A percentile compares a stretch with the other conserved stretches of the same genome.
phyloP scores from a whole-genome alignment of 2,329 filamentous ascomycete species.

The Neofusicoccum sp. region DNA sequence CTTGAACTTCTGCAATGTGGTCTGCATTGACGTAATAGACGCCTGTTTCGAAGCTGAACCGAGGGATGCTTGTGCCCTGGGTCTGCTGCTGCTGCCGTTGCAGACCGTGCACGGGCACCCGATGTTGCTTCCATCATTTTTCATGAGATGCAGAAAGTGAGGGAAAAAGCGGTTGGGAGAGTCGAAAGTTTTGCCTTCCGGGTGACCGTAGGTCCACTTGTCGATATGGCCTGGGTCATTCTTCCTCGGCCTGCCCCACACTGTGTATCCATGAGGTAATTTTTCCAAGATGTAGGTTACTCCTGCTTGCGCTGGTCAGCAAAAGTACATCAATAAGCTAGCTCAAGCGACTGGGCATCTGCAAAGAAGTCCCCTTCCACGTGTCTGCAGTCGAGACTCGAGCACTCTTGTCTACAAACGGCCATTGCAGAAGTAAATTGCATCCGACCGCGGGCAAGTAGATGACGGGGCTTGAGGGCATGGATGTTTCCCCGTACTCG shows the following conservation, averaged over 20 bases:
- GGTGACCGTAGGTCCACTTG: constrained; percentile 62
- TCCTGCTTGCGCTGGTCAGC: constrained; percentile 23
- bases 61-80: constrained; percentile 3
- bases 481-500: too few species aligned
- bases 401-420: too few species aligned
- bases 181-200: constrained; percentile 52
- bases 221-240: constrained; percentile 49
- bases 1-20: constrained; percentile 21
- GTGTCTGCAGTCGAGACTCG: too few species aligned
- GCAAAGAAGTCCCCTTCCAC: too few species aligned
- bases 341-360: too few species aligned
- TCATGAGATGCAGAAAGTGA: constrained; percentile 61
- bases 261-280: constrained; percentile 57
- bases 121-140: constrained; percentile 42
- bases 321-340: not conserved
- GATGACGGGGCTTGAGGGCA: too few species aligned
- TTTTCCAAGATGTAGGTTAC: constrained; percentile 54
- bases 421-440: too few species aligned
- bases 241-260: constrained; percentile 51
- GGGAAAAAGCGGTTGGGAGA: constrained; percentile 58
- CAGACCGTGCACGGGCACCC: constrained; percentile 58
- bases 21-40: constrained; percentile 12
- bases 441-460: too few species aligned
- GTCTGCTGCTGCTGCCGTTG: not conserved
- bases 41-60: not conserved